Base-by-base conservation (phyloP, 1,139 yeast species). In the Geotrichum reessii region DNA sequence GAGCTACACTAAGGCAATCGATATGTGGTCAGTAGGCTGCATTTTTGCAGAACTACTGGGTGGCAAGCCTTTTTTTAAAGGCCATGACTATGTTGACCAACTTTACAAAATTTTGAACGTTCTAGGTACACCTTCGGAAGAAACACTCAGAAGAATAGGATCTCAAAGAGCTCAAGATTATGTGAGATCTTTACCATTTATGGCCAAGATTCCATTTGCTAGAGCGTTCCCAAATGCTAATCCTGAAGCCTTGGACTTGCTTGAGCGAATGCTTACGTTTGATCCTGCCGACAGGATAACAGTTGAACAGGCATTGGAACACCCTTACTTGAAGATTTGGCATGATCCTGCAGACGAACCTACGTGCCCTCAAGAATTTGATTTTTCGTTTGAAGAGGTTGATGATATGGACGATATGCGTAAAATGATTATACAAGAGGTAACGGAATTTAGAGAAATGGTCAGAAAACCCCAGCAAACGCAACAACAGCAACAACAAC, bases 321-420 rank as follows among this genome's bases (percentile, higher is more conserved):
- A 93, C 73, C 96, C 96, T 7, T 93, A 93, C 69, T 77, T 93
- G 59, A 78, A 85, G 57, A 86, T 93, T 42, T 93, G 99, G 99
- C 98, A 92, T 71, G 99, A 93, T 69, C 96, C 97, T 2, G 82
- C 84, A 33, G 99, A 93, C 70, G 99, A 93, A 72, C 97, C 97
- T 3, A 85, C 80, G 50, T 91, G 97, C 71, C 84, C 85, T 56
- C 77, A 82, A 2, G 86, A 87, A 67, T 92, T 93, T 72, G 97
- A 93, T 70, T 93, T 93, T 70, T 78, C 89, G 6, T 93, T 93
- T 71, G 99, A 93, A 74, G 86, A 83, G 14, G 87, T 87, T 47
- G 92, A 90, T 63, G 97, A 91, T 64, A 78, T 89, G 71, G 87
- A 82, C 12, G 76, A 81, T 27, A 87, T 93, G 88, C 83, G 83